phyloP scores from a whole-genome alignment of 73 alveolate species.

The Symbiodinium natans region DNA sequence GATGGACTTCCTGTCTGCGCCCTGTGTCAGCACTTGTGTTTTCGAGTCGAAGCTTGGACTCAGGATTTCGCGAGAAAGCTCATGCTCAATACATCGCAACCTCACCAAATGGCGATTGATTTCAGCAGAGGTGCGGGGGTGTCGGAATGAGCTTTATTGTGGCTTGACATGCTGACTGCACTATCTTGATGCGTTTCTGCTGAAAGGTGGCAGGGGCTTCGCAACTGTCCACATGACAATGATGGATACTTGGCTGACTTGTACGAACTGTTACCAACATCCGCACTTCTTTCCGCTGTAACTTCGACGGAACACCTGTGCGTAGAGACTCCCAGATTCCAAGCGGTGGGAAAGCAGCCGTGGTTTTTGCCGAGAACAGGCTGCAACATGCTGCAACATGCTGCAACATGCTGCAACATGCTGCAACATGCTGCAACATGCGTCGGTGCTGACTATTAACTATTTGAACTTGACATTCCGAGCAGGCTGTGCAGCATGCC shows the following conservation, averaged over 20 bases:
- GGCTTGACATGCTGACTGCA: neutral
- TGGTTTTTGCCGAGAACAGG: conserved; percentile 2
- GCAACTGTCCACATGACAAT: neutral
- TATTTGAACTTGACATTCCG: too few species aligned
- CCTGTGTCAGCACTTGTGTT: too few species aligned
- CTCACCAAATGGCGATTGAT: neutral
- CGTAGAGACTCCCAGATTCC: too few species aligned
- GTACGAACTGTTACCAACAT: too few species aligned
- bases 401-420: neutral
- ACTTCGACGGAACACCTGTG: too few species aligned
- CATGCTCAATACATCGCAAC: neutral
- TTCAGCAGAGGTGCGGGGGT: neutral
- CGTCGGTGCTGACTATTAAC: too few species aligned
- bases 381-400: neutral
- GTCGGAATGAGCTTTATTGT: too few species aligned
- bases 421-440: too few species aligned
- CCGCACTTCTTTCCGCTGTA: too few species aligned
- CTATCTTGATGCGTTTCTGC: neutral
- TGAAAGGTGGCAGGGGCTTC: neutral
- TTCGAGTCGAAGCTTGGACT: too few species aligned
- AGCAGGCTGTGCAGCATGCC: conserved; percentile 19
- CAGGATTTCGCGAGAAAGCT: neutral
- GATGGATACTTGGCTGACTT: neutral
- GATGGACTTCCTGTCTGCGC: too few species aligned
- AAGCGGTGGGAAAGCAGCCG: neutral